Evolutionary conservation across 2,329 filamentous ascomycete genomes (phyloP).

Genomic region (Rhynchosporium graminicola): DNA sequence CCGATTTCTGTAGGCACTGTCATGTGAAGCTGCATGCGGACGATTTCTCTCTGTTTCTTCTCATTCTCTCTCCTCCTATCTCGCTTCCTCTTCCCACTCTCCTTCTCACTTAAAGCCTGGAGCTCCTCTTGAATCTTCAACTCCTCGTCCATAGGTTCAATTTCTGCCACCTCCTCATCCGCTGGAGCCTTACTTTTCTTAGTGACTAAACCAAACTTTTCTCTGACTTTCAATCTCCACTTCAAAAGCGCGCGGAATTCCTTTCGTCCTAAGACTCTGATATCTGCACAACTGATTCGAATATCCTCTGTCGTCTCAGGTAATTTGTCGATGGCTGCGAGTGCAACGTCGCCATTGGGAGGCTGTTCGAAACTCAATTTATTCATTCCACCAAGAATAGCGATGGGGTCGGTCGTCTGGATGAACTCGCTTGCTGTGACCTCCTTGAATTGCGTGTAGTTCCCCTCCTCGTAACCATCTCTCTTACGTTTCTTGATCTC

Average conservation of each 20-base stretch:
- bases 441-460: constrained; percentile 91
- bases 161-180: constrained; percentile 71
- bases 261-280: constrained; percentile 89
- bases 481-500: constrained; percentile 97
- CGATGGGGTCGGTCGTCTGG: constrained; percentile 88
- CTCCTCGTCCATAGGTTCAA: constrained; percentile 94
- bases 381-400: constrained; percentile 84
- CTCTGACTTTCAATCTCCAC: constrained; percentile 87
- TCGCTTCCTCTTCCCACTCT: constrained; percentile 74
- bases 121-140: constrained; percentile 86
- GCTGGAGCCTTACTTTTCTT: constrained; percentile 56
- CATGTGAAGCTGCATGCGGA: constrained; percentile 98
- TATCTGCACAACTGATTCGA: constrained; percentile 72
- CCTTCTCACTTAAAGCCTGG: constrained; percentile 77
- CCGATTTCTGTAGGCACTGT: constrained; percentile 93
- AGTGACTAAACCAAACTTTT: constrained; percentile 82
- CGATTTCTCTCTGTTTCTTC: constrained; percentile 87
- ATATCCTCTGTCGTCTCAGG: constrained; percentile 87
- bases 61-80: constrained; percentile 89
- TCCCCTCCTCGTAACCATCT: constrained; percentile 96
- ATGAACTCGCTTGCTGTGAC: constrained; percentile 89
- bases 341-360: constrained; percentile 79
- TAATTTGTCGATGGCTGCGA: constrained; percentile 82
- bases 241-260: constrained; percentile 88
- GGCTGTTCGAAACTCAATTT: constrained; percentile 79